Evolutionary conservation across 352 stramenopile species (phyloP), one percentile per base, ranked within the genome.

Genomic region (Phytophthora vignae): DNA sequence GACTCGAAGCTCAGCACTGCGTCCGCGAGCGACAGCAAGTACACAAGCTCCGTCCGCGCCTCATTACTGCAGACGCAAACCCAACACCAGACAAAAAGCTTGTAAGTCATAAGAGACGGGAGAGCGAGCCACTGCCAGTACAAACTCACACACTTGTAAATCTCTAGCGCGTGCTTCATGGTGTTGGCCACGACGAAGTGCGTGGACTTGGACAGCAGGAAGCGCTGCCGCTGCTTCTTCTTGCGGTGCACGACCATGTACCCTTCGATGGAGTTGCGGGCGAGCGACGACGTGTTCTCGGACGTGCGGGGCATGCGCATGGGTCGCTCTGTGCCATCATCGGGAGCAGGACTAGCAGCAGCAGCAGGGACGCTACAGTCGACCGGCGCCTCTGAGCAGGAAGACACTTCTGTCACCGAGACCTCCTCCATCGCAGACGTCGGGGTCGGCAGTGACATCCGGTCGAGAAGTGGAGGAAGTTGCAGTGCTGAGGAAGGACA

Each of bases 161-260:
- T 74, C 54, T 91, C 81, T 29, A 93, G 78, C 52, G 85, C 74
- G 55, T 82, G 76, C 55, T 89, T 88, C 63, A 33, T 63, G 12
- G 74, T 70, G 60, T 90, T 87, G 11, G 73, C 77, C 38, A 90
- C 81, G 10, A 93, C 82, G 40, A 75, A 93, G 50, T 75, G 67
- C 21, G 78, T 71, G 9, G 80, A 74, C 25, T 88, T 79, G 46
- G 66, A 62, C 69, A 82, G 62, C 48, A 76, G 67, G 54, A 90
- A 88, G 31, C 88, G 75, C 50, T 87, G 81, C 29, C 82, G 82
- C 22, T 78, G 68, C 54, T 80, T 75, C 29, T 92, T 92, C 73
- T 93, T 93, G 42, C 81, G 64, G 59, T 92, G 84, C 53, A 95
- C 77, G 0, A 79, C 69, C 83, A 94, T 91, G 62, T 79, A 69